A percentile compares a stretch with the other conserved stretches of the same genome.
These are phyloP conservation scores for Zostera marina DNA, from an alignment of 116 monocot genomes.

Conservation along the genomic window DNA sequence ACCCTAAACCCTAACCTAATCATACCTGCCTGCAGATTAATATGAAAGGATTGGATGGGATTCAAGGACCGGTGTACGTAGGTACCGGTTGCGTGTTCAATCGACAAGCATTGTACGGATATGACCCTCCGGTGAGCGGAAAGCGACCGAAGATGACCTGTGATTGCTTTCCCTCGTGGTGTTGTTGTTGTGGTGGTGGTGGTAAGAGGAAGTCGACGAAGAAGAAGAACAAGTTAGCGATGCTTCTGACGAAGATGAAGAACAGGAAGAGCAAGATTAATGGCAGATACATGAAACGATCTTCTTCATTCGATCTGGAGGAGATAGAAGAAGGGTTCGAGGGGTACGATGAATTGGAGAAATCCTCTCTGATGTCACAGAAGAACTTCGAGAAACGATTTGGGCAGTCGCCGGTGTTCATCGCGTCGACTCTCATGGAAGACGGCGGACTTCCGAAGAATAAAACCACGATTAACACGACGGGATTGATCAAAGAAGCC, in stretches of 20 bases:
- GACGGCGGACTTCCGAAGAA: constrained; percentile 44
- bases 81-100: constrained; percentile 90
- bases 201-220: constrained; percentile 1
- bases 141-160: constrained; percentile 82
- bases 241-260: background rate
- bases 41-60: constrained; percentile 87
- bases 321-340: constrained; percentile 88
- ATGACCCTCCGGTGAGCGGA: constrained; percentile 52
- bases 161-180: constrained; percentile 97
- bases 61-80: constrained; percentile 90
- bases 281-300: constrained; percentile 31
- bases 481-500: constrained; percentile 62
- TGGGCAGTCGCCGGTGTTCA: constrained; percentile 92
- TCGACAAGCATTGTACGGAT: constrained; percentile 81
- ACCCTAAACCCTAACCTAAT: background rate
- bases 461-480: constrained; percentile 16
- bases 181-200: constrained; percentile 49
- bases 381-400: constrained; percentile 92
- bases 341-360: constrained; percentile 78
- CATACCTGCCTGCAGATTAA: constrained; percentile 50
- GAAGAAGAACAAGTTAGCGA: constrained; percentile 5
- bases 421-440: constrained; percentile 74
- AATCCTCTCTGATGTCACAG: constrained; percentile 86
- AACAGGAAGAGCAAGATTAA: constrained; percentile 22
- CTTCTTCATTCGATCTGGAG: constrained; percentile 35